Evolutionary conservation across 345 rosid species (phyloP).

Genomic region (Camelina laxa): DNA sequence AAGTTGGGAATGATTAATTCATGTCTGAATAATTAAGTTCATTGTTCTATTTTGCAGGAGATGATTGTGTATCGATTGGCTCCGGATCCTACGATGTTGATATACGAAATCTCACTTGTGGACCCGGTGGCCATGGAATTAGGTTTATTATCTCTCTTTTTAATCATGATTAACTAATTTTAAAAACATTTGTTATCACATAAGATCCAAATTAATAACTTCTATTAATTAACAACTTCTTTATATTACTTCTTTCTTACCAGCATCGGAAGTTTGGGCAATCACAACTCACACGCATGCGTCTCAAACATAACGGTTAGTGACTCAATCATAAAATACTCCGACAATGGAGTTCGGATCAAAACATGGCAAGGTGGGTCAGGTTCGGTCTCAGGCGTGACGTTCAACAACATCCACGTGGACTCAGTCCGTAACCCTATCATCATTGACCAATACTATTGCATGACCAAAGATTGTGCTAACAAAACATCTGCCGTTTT

Average conservation of each 20-base stretch:
- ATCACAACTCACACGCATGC: conserved; percentile 82
- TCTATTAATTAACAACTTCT: background rate
- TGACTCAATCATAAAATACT: conserved; percentile 71
- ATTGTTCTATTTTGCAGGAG: conserved; percentile 58
- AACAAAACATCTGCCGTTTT: conserved; percentile 82
- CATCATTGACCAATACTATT: conserved; percentile 88
- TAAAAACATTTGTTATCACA: background rate
- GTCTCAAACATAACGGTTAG: conserved; percentile 87
- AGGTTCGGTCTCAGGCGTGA: conserved; percentile 76
- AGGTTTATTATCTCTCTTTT: conserved; percentile 53
- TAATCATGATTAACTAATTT: background rate
- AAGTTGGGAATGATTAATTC: background rate
- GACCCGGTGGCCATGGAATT: conserved; percentile 97
- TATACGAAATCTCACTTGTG: conserved; percentile 86
- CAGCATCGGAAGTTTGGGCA: conserved; percentile 97
- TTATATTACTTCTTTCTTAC: conserved; percentile 35
- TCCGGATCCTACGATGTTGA: conserved; percentile 85
- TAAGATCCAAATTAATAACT: background rate
- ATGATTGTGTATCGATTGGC: conserved; percentile 94
- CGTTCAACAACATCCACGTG: conserved; percentile 83
- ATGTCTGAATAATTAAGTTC: conserved; percentile 23
- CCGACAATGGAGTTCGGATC: conserved; percentile 90
- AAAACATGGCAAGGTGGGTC: conserved; percentile 99
- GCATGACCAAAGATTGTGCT: conserved; percentile 70
- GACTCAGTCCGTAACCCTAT: conserved; percentile 86